phyloP scores from a whole-genome alignment of 441 rosid species.

The Brassica hybrid region DNA sequence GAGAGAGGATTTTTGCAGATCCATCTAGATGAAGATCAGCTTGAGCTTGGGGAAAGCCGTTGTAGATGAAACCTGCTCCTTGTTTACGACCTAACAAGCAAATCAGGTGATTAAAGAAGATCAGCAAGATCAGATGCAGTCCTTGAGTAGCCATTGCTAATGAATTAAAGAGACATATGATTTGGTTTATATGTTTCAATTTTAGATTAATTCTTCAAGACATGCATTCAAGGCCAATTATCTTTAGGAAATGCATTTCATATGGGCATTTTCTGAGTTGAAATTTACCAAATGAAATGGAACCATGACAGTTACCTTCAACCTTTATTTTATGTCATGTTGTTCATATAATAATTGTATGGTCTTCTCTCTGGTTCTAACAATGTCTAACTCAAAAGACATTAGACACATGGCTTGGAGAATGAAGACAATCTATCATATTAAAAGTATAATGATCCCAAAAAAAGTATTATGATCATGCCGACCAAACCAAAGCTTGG shows the following conservation, averaged over 20 bases:
- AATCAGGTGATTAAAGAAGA: slow-evolving; percentile 23
- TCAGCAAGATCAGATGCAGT: slow-evolving; percentile 10
- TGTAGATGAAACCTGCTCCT: slow-evolving; percentile 44
- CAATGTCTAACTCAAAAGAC: slow-evolving; percentile 14
- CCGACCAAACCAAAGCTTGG: background rate
- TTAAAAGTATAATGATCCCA: too few species aligned
- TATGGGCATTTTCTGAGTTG: background rate
- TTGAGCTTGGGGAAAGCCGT: slow-evolving; percentile 44
- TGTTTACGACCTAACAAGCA: slow-evolving; percentile 29
- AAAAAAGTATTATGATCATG: background rate
- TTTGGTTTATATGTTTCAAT: background rate
- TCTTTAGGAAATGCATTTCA: slow-evolving; percentile 4
- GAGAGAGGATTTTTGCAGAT: slow-evolving; percentile 39
- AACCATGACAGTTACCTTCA: slow-evolving; percentile 9
- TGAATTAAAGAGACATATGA: background rate
- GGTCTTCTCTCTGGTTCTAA: slow-evolving; percentile 29
- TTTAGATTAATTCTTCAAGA: background rate
- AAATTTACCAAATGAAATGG: background rate
- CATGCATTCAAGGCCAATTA: slow-evolving; percentile 1
- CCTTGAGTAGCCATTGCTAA: slow-evolving; percentile 2
- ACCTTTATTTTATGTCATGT: slow-evolving; percentile 14
- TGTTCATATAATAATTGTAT: slow-evolving; percentile 2
- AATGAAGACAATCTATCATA: slow-evolving; percentile 18
- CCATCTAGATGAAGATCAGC: slow-evolving; percentile 47
- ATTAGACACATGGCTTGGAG: slow-evolving; percentile 17